Percentiles rank a stretch among this genome's conserved stretches.
Conservation (phyloP, 805 yeast genomes). For the Saturnispora sekii region DNA sequence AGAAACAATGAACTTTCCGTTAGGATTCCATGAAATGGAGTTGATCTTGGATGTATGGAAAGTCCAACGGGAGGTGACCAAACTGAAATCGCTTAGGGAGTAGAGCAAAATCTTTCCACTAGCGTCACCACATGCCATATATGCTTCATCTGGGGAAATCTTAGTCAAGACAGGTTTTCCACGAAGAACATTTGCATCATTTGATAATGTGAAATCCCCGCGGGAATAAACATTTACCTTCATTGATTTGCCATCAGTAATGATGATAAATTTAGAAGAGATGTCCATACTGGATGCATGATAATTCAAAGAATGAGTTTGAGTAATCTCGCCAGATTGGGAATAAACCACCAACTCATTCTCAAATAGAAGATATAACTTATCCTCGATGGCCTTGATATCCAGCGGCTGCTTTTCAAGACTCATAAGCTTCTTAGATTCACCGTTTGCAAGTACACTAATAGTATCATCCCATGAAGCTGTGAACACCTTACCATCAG, state of each 20-base stretch:
- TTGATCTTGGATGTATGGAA: slow-evolving; percentile 82
- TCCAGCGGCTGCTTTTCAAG: slow-evolving; percentile 41
- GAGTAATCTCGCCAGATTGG: slow-evolving; percentile 22
- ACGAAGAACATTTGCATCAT: slow-evolving; percentile 36
- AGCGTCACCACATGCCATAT: slow-evolving; percentile 76
- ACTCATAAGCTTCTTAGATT: slow-evolving; percentile 19
- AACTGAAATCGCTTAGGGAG: slow-evolving; percentile 39
- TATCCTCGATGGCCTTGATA: slow-evolving; percentile 28
- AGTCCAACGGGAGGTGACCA: slow-evolving; percentile 87
- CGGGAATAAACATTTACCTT: slow-evolving; percentile 31
- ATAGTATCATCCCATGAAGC: slow-evolving; percentile 83
- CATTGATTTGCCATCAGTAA: slow-evolving; percentile 37
- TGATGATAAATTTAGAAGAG: slow-evolving; percentile 34
- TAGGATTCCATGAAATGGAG: slow-evolving; percentile 69
- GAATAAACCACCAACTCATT: slow-evolving; percentile 30
- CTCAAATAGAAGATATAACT: slow-evolving; percentile 34
- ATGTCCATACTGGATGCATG: slow-evolving; percentile 39
- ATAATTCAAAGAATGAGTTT: slow-evolving; percentile 26
- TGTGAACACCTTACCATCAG: slow-evolving; percentile 16
- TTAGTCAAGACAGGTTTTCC: slow-evolving; percentile 54
- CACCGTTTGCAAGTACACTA: slow-evolving; percentile 27
- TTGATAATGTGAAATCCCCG: slow-evolving; percentile 10
- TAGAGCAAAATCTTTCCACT: slow-evolving; percentile 81
- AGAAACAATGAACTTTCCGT: slow-evolving; percentile 62
- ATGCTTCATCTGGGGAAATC: slow-evolving; percentile 60